Base-by-base conservation (phyloP, 139 green algal genomes). In the Coccomyxa sp. region DNA sequence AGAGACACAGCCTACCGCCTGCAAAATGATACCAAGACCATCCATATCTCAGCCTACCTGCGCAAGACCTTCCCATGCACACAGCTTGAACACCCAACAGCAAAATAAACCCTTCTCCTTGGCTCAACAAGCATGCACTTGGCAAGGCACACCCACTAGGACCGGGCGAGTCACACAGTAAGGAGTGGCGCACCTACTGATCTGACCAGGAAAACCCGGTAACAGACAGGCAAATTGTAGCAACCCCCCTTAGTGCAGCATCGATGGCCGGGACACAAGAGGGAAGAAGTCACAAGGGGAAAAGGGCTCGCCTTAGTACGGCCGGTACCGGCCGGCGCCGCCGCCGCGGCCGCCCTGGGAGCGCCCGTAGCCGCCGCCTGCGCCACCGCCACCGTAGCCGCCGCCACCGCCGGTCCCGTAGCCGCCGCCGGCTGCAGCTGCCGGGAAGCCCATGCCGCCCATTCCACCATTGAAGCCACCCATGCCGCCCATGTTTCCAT, bases 401-500 rank as follows among this genome's bases (percentile, higher is more conserved):
- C 77, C 82, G 25, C 45, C 67, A 13, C 82, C 85, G 58, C 71
- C 75, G 32, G 59, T 58, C 63, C 63, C 63, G 63, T 71, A 71
- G 63, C 63, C 63, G 76, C 67, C 76, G 25, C 57, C 58, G n/a
- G 31, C 32, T 27, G n/a, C 77, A 14, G 15, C 77, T 45, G 63
- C 63, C 38, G 60, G 77, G 27, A 27, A 27, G 77, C 77, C 58
- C 77, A 81, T 81, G 13, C 30, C n/a, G 77, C 38, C 77, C 38
- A 67, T 57, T 14, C n/a, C 58, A 58, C 79, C 79, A 18, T 76
- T 71, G 63, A 21, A 21, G 58, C 30, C 31, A 28, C 79, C 80
- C 74, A 83, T 83, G 84, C 84, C 79, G 13, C 45, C 79, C 71
- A 79, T 80, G 71, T 23, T 71, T 21, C 83, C 77, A 13, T 86